These are phyloP conservation scores for Pseudopediastrum boryanum DNA, from an alignment of 139 green algal genomes.

Conservation along the genomic window DNA sequence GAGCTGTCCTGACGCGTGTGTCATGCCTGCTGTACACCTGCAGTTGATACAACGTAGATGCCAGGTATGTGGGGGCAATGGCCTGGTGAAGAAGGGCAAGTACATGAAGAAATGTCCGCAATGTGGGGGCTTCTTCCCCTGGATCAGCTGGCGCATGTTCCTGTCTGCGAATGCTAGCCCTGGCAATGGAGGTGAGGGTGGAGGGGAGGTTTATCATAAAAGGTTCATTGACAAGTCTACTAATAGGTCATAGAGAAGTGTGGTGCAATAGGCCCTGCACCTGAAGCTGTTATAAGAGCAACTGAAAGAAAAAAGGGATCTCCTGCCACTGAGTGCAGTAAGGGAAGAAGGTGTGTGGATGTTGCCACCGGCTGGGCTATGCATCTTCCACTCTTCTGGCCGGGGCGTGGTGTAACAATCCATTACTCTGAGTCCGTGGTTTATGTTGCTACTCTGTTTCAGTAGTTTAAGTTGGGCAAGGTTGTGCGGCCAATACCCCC, in stretches of 20 bases:
- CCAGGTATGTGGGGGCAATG: conserved; percentile 68
- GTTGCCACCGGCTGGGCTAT: too few species aligned
- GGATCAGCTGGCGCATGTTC: conserved; percentile 83
- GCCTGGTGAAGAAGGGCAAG: conserved; percentile 66
- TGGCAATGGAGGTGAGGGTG: conserved; percentile 80
- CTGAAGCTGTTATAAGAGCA: neutral
- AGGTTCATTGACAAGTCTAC: neutral
- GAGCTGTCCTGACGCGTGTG: neutral
- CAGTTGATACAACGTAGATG: conserved; percentile 86
- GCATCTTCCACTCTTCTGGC: too few species aligned
- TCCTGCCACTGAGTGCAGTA: neutral
- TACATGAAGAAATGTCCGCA: conserved; percentile 67
- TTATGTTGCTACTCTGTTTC: too few species aligned
- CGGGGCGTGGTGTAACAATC: too few species aligned
- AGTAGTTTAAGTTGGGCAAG: too few species aligned
- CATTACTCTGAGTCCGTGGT: too few species aligned
- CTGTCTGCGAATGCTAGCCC: conserved; percentile 70
- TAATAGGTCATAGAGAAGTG: neutral
- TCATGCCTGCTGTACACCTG: neutral
- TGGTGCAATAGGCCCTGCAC: neutral
- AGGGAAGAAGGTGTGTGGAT: too few species aligned
- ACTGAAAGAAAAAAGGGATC: neutral
- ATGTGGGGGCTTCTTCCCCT: conserved; percentile 90
- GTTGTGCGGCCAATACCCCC: too few species aligned
- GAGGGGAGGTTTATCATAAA: neutral